Evolutionary conservation across 768 basidiomycete species (phyloP).

Genomic region (Saitozyma sp.): DNA sequence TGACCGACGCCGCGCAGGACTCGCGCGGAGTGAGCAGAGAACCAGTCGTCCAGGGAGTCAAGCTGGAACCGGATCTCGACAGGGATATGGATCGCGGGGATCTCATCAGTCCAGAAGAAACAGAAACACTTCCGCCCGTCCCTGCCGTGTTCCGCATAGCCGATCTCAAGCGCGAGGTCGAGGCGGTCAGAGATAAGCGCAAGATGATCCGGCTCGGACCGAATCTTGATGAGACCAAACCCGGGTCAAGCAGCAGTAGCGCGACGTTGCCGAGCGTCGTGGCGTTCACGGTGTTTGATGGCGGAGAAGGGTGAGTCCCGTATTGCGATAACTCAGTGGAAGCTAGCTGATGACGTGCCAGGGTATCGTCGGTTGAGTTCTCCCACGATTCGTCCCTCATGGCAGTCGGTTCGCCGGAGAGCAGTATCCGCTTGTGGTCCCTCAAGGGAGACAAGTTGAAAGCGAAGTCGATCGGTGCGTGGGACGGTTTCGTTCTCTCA

Average conservation of each 20-base stretch:
- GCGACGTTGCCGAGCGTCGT: constrained; percentile 73
- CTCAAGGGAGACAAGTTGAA: constrained; percentile 84
- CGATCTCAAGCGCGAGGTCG: constrained; percentile 89
- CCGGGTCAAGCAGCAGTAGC: constrained; percentile 15
- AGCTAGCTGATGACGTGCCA: constrained; percentile 49
- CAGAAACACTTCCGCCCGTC: constrained; percentile 60
- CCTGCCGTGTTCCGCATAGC: constrained; percentile 78
- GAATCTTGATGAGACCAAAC: constrained; percentile 40
- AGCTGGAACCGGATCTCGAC: constrained; percentile 20
- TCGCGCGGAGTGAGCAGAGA: neutral
- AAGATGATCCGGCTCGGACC: constrained; percentile 91
- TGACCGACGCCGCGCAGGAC: constrained; percentile 6
- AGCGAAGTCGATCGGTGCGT: constrained; percentile 37
- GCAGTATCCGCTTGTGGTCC: constrained; percentile 91
- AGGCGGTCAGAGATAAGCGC: constrained; percentile 79
- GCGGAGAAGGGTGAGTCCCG: constrained; percentile 79
- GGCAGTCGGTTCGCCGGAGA: constrained; percentile 94
- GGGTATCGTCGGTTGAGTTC: constrained; percentile 81
- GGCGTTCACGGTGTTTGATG: constrained; percentile 90
- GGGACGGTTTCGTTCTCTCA: neutral
- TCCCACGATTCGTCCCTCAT: constrained; percentile 87
- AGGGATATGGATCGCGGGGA: neutral
- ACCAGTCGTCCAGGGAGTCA: constrained; percentile 8
- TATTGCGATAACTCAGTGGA: neutral
- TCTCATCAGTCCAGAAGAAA: constrained; percentile 30